phyloP scores from a whole-genome alignment of 1,139 yeast genomes.

The Yamadazyma trypodendri region DNA sequence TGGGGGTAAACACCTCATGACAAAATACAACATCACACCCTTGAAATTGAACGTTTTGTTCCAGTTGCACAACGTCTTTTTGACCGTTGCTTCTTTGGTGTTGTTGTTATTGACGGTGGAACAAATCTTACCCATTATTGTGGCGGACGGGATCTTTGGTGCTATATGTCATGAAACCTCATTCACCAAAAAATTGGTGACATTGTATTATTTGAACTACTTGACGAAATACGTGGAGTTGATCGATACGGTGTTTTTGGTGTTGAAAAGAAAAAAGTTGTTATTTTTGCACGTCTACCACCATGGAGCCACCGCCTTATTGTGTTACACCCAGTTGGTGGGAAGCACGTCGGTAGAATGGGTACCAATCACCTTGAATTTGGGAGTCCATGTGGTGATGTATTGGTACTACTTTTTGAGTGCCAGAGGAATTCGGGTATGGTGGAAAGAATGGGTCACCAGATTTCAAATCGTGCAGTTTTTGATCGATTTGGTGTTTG shows the following conservation, averaged over 20 bases:
- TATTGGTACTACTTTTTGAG: slow-evolving; percentile 96
- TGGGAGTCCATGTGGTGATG: slow-evolving; percentile 95
- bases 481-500: slow-evolving; percentile 82
- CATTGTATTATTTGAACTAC: slow-evolving; percentile 78
- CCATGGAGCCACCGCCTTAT: slow-evolving; percentile 96
- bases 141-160: slow-evolving; percentile 74
- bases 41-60: slow-evolving; percentile 62
- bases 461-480: slow-evolving; percentile 94
- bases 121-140: slow-evolving; percentile 81
- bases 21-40: slow-evolving; percentile 55
- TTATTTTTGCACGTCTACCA: slow-evolving; percentile 93
- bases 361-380: slow-evolving; percentile 89
- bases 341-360: slow-evolving; percentile 92
- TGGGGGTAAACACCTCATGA: slow-evolving; percentile 63
- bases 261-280: slow-evolving; percentile 86
- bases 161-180: slow-evolving; percentile 80
- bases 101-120: slow-evolving; percentile 73
- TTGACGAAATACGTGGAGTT: slow-evolving; percentile 80
- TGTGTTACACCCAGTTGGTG: slow-evolving; percentile 90
- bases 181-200: slow-evolving; percentile 83
- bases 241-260: slow-evolving; percentile 88
- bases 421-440: slow-evolving; percentile 91
- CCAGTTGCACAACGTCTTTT: slow-evolving; percentile 72
- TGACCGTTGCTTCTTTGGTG: slow-evolving; percentile 68
- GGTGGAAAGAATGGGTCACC: slow-evolving; percentile 99